Evolutionary conservation across 2,329 filamentous ascomycete species (phyloP).

Genomic region (Arthrinium puccinioides): DNA sequence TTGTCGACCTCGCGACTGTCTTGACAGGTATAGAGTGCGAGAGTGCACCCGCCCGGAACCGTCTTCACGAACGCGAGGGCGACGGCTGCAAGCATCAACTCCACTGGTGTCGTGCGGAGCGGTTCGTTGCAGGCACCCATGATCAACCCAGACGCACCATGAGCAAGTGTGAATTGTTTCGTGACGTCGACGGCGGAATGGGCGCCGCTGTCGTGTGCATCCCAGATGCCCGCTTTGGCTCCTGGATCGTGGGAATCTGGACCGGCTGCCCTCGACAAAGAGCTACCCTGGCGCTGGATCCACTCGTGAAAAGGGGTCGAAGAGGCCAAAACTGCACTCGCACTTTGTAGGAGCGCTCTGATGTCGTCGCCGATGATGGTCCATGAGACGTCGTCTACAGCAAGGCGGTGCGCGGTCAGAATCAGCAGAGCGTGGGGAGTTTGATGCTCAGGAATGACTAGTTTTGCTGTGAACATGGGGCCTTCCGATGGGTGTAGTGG

Average conservation of each 20-base stretch:
- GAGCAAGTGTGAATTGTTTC: slow-evolving; percentile 1
- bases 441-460: not conserved
- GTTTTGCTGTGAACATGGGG: not conserved
- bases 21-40: too few relatives aligned
- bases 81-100: slow-evolving; percentile 2
- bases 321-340: too few relatives aligned
- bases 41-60: too few relatives aligned
- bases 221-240: too few relatives aligned
- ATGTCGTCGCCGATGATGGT: not conserved
- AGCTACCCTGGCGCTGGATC: not conserved
- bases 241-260: too few relatives aligned
- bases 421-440: not conserved
- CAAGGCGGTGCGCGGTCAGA: not conserved
- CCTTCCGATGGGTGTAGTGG: too few relatives aligned
- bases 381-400: not conserved
- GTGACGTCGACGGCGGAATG: not conserved
- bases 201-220: too few relatives aligned
- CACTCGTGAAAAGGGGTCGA: not conserved
- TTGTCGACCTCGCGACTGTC: too few relatives aligned
- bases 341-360: too few relatives aligned
- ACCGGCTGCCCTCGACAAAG: not conserved
- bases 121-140: slow-evolving; percentile 3
- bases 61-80: too few relatives aligned
- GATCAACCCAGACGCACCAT: not conserved
- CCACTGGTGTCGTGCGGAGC: slow-evolving; percentile 1